Base-by-base conservation (phyloP, 2,329 filamentous ascomycete genomes). In the Nemania bipapillata region DNA sequence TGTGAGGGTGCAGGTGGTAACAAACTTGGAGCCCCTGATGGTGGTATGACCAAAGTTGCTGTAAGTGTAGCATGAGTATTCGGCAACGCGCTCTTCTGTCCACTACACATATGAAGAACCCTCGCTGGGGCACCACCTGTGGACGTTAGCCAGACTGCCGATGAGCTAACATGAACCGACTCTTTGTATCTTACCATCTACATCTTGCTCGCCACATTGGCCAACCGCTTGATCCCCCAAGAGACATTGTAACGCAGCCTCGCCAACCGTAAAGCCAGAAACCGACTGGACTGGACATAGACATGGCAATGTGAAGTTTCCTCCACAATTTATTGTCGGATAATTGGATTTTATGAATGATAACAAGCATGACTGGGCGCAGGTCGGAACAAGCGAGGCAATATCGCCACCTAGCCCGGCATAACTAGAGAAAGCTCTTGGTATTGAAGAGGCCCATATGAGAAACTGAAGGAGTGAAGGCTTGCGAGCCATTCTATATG, bases 171-270 rank as follows among this genome's bases (percentile, higher is more conserved):
- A 42, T 67, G 49, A 55, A 17, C 30, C 8, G 22, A 50, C 45
- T 55, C 53, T 24, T 24, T 24, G 37, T 40, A 32, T 40, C 73
- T 83, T 75, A 78, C 84, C 79, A 37, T 76, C 73, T 9, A 77
- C 77, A 58, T 86, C 84, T 11, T 79, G 74, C 2, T 82, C 80
- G 4, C 81, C 77, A 77, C 91, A 94, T 15, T 79, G 80, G 2
- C 85, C 85, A 52, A 84, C 74, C 40, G 79, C 78, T 64, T 77
- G 80, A 74, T 87, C 85, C 7, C 86, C 86, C 8, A 86, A 81
- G 37, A 92, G 84, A 77, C 91, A 94, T 75, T 90, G 86, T 70
- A 92, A 79, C 4, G 88, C 90, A 11, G 86, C 91, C 79, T 93
- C 91, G n/a, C 90, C 91, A 55, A 93, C 75, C 1, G 91, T 93